Percentiles rank a stretch among this genome's conserved stretches.
Conservation (phyloP, 768 basidiomycete genomes). For the Favolaschia claudopus region DNA sequence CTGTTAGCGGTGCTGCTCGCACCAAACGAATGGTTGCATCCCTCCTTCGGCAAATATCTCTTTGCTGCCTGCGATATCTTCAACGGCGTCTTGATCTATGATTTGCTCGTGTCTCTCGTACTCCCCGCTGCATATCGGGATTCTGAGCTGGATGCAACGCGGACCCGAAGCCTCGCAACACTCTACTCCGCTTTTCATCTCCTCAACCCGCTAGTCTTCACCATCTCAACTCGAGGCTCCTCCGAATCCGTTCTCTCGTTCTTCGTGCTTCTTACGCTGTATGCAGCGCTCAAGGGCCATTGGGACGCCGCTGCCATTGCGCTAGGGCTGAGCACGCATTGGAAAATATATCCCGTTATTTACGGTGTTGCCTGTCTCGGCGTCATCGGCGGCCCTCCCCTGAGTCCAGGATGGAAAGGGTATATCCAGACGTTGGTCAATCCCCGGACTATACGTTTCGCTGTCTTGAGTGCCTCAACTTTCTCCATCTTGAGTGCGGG, state of each 20-base stretch:
- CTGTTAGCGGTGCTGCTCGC: conserved; percentile 83
- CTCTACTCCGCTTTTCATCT: conserved; percentile 79
- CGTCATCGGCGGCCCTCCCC: conserved; percentile 44
- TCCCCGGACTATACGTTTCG: conserved; percentile 66
- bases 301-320: conserved; percentile 75
- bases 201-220: conserved; percentile 92
- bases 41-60: conserved; percentile 89
- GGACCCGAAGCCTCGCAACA: conserved; percentile 47
- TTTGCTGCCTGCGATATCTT: conserved; percentile 87
- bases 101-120: conserved; percentile 59
- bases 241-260: conserved; percentile 89
- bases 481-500: conserved; percentile 66
- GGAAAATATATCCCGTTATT: conserved; percentile 97
- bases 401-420: conserved; percentile 29
- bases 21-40: conserved; percentile 83
- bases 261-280: conserved; percentile 77
- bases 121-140: conserved; percentile 39
- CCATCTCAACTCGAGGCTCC: conserved; percentile 96
- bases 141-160: conserved; percentile 18
- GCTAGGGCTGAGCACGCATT: conserved; percentile 87
- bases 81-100: conserved; percentile 77
- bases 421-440: conserved; percentile 56
- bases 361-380: conserved; percentile 85
- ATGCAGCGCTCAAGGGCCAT: conserved; percentile 59
- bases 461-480: conserved; percentile 68